Percentiles rank a stretch among this genome's conserved stretches.
Evolutionary conservation across 257 asterid genomes (phyloP).

Genomic region (Coffea canephora): DNA sequence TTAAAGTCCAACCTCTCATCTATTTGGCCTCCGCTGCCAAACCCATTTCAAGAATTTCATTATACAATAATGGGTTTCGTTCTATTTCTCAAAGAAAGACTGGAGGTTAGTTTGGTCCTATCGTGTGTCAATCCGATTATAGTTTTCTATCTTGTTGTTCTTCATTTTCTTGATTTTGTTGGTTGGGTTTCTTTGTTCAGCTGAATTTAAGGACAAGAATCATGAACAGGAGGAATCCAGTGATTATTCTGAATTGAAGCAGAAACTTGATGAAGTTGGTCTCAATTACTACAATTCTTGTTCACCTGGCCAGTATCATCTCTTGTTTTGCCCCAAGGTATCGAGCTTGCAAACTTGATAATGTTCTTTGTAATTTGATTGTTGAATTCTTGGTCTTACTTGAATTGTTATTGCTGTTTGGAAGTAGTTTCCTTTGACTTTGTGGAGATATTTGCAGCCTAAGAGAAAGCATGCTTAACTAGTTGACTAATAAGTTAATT

Average conservation of each 20-base stretch:
- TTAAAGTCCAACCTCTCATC: background rate
- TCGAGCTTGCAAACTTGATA: background rate
- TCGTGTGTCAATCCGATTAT: background rate
- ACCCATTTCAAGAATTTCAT: slow-evolving; percentile 11
- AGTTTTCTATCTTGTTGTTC: background rate
- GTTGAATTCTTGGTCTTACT: background rate
- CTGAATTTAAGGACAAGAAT: background rate
- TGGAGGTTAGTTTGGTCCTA: background rate
- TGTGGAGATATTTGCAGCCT: too few relatives aligned
- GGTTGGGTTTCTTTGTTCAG: background rate
- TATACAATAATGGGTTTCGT: background rate
- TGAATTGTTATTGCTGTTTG: background rate
- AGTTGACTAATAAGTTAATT: too few relatives aligned
- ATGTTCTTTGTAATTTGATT: background rate
- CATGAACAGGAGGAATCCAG: slow-evolving; percentile 1
- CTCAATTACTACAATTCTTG: slow-evolving; percentile 5
- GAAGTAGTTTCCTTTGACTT: background rate
- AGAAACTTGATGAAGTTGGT: slow-evolving; percentile 19
- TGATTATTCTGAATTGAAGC: slow-evolving; percentile 14
- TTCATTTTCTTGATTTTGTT: background rate
- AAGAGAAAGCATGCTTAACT: background rate
- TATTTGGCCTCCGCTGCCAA: slow-evolving; percentile 2
- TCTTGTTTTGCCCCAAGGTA: slow-evolving; percentile 17
- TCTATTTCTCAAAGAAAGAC: slow-evolving; percentile 17
- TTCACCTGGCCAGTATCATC: slow-evolving; percentile 11